phyloP scores from a whole-genome alignment of 2,329 filamentous ascomycete genomes.

The Pseudopithomyces chartarum region DNA sequence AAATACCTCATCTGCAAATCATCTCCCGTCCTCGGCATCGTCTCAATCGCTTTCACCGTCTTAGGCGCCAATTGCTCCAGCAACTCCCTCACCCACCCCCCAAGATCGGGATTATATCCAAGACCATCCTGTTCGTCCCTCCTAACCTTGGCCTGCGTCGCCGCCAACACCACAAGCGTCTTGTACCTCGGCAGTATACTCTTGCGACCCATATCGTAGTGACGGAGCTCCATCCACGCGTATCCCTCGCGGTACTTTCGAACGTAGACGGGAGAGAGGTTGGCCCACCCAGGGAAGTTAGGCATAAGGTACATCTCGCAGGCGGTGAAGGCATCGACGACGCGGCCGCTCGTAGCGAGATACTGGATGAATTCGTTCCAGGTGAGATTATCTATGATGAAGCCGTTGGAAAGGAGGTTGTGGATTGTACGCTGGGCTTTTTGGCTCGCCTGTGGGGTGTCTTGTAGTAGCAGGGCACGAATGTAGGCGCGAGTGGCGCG shows the following conservation, averaged over 20 bases:
- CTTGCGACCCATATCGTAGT: constrained; percentile 27
- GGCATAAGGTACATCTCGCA: constrained; percentile 82
- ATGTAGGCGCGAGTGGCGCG: constrained; percentile 59
- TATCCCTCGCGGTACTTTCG: constrained; percentile 28
- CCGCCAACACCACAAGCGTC: constrained; percentile 50
- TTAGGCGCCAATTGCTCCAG: constrained; percentile 44
- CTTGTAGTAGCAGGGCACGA: constrained; percentile 56
- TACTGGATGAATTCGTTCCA: constrained; percentile 80
- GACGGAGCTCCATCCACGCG: constrained; percentile 35
- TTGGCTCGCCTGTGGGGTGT: constrained; percentile 47
- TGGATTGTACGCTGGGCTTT: constrained; percentile 49
- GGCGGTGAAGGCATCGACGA: constrained; percentile 70
- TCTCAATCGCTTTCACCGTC: constrained; percentile 50
- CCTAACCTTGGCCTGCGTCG: constrained; percentile 42
- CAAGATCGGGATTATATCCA: constrained; percentile 25
- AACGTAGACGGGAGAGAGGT: constrained; percentile 26
- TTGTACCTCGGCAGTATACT: constrained; percentile 48
- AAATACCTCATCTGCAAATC: constrained; percentile 37
- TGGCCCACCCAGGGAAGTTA: constrained; percentile 75
- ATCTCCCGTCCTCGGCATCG: constrained; percentile 48
- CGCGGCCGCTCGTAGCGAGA: constrained; percentile 65
- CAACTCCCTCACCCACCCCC: constrained; percentile 29
- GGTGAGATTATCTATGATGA: constrained; percentile 73
- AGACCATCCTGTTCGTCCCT: constrained; percentile 39
- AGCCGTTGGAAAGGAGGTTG: constrained; percentile 68